A percentile compares a stretch with the other conserved stretches of the same genome.
These are phyloP conservation scores for Nothophaeocryptopus gaeumannii DNA, from an alignment of 2,329 filamentous ascomycete genomes.

Conservation along the genomic window DNA sequence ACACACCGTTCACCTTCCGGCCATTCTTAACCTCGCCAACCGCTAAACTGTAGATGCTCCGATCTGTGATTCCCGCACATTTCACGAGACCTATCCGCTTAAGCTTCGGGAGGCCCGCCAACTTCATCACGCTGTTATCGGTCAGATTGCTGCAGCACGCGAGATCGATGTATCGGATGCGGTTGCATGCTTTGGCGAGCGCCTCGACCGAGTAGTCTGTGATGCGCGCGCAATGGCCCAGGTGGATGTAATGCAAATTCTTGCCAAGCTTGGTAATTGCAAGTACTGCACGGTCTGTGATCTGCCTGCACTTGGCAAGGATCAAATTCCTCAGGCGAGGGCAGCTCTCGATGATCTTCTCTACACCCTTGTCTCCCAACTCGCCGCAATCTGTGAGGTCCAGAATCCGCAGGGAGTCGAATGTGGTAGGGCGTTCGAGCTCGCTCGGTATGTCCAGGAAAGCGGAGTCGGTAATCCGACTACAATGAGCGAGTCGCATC, in stretches of 20 bases:
- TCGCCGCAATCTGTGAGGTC: constrained; percentile 86
- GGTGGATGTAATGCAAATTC: constrained; percentile 93
- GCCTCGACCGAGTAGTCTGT: constrained; percentile 84
- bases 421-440: constrained; percentile 50
- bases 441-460: constrained; percentile 74
- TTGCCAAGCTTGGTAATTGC: constrained; percentile 88
- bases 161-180: constrained; percentile 94
- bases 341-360: constrained; percentile 80
- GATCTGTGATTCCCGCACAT: constrained; percentile 84
- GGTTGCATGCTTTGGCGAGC: constrained; percentile 80
- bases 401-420: constrained; percentile 86
- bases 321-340: constrained; percentile 90
- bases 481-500: constrained; percentile 80
- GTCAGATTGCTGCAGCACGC: constrained; percentile 92
- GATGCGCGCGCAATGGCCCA: constrained; percentile 89
- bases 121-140: constrained; percentile 76
- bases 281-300: constrained; percentile 83
- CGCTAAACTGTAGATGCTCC: constrained; percentile 80
- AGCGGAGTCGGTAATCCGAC: constrained; percentile 79
- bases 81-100: constrained; percentile 95
- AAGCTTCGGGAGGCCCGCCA: constrained; percentile 85
- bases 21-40: constrained; percentile 43
- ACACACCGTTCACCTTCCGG: constrained; percentile 50
- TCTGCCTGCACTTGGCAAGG: constrained; percentile 86
- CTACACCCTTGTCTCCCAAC: constrained; percentile 80